phyloP scores from a whole-genome alignment of 495 filamentous ascomycete species.

The Podospora comata region DNA sequence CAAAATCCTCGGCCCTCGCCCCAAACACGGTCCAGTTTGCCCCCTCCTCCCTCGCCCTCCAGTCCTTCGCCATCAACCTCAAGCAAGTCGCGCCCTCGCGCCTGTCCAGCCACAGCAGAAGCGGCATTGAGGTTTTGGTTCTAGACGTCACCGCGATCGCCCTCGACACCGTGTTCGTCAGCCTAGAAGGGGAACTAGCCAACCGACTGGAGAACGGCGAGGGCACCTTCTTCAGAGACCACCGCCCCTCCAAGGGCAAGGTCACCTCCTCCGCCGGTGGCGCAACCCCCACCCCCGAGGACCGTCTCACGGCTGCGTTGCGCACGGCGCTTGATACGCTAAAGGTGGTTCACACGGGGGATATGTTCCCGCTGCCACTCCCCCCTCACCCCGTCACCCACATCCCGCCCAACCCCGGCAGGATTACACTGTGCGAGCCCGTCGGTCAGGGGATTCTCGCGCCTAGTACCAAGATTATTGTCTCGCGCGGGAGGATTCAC shows the following conservation, averaged over 20 bases:
- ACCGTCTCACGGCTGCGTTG: conserved; percentile 71
- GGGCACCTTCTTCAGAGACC: conserved; percentile 53
- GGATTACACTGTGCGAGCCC: conserved; percentile 69
- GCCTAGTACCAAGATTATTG: conserved; percentile 64
- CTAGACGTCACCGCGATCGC: conserved; percentile 75
- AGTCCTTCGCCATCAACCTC: conserved; percentile 65
- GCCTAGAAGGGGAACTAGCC: conserved; percentile 71
- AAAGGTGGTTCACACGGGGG: conserved; percentile 76
- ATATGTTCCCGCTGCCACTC: conserved; percentile 77
- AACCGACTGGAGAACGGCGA: conserved; percentile 54
- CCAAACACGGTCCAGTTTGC: conserved; percentile 80
- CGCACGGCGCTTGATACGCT: conserved; percentile 66
- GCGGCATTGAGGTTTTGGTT: conserved; percentile 73
- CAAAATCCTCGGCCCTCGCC: conserved; percentile 54
- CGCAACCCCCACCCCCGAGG: conserved; percentile 49
- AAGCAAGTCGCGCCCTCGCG: conserved; percentile 61
- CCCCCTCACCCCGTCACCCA: conserved; percentile 88
- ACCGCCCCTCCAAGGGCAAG: conserved; percentile 35
- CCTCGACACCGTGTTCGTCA: conserved; percentile 81
- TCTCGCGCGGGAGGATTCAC: conserved; percentile 54
- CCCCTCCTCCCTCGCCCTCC: conserved; percentile 71
- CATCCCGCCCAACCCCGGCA: conserved; percentile 75
- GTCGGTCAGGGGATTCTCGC: conserved; percentile 82
- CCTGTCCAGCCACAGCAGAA: conserved; percentile 55
- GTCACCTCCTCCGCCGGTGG: conserved; percentile 11